These are phyloP conservation scores for Blastobotrys raffinosifermentans DNA, from an alignment of 1,139 yeast species.

Conservation along the genomic window DNA sequence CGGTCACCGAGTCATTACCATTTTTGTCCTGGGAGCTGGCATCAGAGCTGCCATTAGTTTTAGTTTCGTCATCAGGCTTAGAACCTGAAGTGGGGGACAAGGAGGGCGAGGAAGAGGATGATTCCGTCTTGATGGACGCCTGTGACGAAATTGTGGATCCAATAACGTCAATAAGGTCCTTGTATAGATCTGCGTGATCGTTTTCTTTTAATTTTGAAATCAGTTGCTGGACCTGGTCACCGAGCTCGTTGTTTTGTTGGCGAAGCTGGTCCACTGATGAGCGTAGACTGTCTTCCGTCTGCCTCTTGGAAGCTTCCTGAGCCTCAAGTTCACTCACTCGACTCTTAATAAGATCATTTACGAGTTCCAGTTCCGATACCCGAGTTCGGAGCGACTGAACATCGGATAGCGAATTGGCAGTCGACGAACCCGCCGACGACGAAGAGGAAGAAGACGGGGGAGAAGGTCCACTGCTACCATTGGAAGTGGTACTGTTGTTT, in stretches of 20 bases:
- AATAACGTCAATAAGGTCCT: not conserved
- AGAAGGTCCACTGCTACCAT: conserved; percentile 7
- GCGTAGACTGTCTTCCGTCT: not conserved
- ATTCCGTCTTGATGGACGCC: no score
- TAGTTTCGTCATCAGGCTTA: not conserved
- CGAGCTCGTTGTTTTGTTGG: not conserved
- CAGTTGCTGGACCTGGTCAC: not conserved
- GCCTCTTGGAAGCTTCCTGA: conserved; percentile 12
- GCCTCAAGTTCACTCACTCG: conserved; percentile 73
- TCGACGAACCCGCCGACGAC: not conserved
- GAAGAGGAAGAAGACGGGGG: conserved; percentile 9
- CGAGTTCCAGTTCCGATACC: conserved; percentile 83
- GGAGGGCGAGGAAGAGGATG: no score
- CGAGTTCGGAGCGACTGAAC: conserved; percentile 38
- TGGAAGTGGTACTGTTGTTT: not conserved
- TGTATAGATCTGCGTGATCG: not conserved
- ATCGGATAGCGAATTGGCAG: conserved; percentile 4
- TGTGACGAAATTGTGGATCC: no score
- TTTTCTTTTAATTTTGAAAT: not conserved
- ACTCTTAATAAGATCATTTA: conserved; percentile 77
- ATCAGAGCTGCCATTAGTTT: not conserved
- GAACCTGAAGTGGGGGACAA: no score
- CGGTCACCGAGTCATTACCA: not conserved
- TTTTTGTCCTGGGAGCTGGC: not conserved
- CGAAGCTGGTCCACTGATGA: not conserved